These are phyloP conservation scores for Plasmodium knowlesi DNA, from an alignment of 169 alveolate species.

Conservation along the genomic window DNA sequence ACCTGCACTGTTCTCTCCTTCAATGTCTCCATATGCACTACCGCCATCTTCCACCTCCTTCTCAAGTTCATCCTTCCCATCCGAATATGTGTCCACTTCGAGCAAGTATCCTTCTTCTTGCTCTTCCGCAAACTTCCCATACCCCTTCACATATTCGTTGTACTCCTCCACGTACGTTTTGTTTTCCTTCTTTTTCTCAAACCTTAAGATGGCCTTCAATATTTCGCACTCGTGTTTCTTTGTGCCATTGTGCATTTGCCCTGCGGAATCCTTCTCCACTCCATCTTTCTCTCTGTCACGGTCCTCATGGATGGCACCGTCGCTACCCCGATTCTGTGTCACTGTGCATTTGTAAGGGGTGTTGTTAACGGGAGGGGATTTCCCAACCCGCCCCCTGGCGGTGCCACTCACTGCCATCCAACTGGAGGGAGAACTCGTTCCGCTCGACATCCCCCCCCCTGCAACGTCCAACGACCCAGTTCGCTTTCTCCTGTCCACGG, in stretches of 20 bases:
- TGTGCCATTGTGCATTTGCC: background rate
- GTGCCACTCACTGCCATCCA: background rate
- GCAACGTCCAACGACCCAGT: background rate
- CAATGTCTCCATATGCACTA: background rate
- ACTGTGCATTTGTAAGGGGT: background rate
- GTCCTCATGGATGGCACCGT: no score
- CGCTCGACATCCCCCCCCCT: background rate
- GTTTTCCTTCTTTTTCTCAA: slow-evolving; percentile 22
- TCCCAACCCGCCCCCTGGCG: background rate
- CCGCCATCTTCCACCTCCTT: background rate
- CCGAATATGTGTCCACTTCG: background rate
- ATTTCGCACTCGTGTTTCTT: background rate
- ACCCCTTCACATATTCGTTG: background rate
- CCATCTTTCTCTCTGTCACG: background rate
- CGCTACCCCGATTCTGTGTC: background rate
- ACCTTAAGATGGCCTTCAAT: background rate
- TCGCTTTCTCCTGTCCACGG: background rate
- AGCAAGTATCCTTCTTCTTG: background rate
- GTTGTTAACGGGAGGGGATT: background rate
- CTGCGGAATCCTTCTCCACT: background rate
- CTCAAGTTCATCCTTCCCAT: background rate
- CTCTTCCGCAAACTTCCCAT: slow-evolving; percentile 16
- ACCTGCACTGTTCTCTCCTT: background rate
- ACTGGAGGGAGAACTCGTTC: background rate
- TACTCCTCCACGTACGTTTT: slow-evolving; percentile 6